phyloP scores from a whole-genome alignment of 2,329 filamentous ascomycete species.

The Alternaria consortialis region DNA sequence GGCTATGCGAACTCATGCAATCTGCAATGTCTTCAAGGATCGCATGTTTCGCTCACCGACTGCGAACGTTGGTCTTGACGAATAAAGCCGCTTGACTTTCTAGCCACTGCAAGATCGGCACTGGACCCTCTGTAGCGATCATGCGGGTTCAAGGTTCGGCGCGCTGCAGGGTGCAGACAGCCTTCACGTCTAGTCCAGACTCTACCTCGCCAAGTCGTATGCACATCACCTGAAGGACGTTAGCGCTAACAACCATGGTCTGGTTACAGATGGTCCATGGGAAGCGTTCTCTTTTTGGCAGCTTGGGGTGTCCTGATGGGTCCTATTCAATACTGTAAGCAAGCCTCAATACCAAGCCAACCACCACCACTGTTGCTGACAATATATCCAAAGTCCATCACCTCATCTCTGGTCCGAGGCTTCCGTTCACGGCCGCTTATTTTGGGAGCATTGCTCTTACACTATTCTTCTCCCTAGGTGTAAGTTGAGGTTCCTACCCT shows the following conservation, averaged over 20 bases:
- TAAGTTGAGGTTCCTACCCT: constrained; percentile 63
- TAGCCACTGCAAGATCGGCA: constrained; percentile 49
- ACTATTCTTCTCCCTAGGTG: constrained; percentile 89
- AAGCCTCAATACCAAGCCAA: constrained; percentile 35
- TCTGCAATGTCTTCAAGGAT: constrained; percentile 27
- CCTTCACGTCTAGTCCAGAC: constrained; percentile 42
- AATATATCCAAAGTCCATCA: constrained; percentile 67
- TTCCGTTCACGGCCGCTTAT: constrained; percentile 94
- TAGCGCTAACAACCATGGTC: constrained; percentile 49
- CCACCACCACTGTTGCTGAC: constrained; percentile 28
- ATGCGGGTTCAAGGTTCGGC: constrained; percentile 53
- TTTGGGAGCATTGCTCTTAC: constrained; percentile 92
- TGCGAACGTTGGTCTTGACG: constrained; percentile 24
- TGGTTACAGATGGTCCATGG: constrained; percentile 85
- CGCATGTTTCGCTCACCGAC: constrained; percentile 20
- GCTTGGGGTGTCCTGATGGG: constrained; percentile 97
- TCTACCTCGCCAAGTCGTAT: constrained; percentile 32
- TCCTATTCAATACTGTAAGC: constrained; percentile 73
- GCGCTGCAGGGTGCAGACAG: constrained; percentile 47
- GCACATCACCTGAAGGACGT: constrained; percentile 36
- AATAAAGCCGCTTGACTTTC: constrained; percentile 45
- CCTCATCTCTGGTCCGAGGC: constrained; percentile 80
- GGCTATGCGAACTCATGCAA: constrained; percentile 46
- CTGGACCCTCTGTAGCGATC: constrained; percentile 50
- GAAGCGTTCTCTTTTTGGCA: constrained; percentile 85